These are phyloP conservation scores for Trichoderma orchidacearum DNA, from an alignment of 495 filamentous ascomycete species.

Conservation along the genomic window DNA sequence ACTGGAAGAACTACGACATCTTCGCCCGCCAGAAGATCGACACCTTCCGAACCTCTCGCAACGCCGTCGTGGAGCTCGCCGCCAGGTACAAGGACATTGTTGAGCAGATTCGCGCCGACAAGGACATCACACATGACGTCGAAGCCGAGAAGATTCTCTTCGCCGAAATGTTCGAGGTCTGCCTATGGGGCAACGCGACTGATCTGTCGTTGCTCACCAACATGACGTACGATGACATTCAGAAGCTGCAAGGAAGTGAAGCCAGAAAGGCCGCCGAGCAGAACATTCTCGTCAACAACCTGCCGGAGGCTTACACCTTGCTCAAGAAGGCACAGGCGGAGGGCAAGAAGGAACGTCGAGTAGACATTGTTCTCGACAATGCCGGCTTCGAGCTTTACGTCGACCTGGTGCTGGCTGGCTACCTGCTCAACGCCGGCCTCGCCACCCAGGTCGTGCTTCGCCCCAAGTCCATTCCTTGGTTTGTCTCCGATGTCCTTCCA, in stretches of 20 bases:
- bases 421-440: slow-evolving; percentile 65
- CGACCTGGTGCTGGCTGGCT: slow-evolving; percentile 82
- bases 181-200: slow-evolving; percentile 95
- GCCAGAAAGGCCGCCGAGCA: slow-evolving; percentile 72
- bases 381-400: slow-evolving; percentile 95
- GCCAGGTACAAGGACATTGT: slow-evolving; percentile 52
- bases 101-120: slow-evolving; percentile 32
- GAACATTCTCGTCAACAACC: slow-evolving; percentile 82
- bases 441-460: slow-evolving; percentile 83
- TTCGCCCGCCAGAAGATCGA: slow-evolving; percentile 84
- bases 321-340: slow-evolving; percentile 54
- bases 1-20: slow-evolving; percentile 89
- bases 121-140: slow-evolving; percentile 31
- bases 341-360: slow-evolving; percentile 41
- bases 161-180: slow-evolving; percentile 90
- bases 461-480: slow-evolving; percentile 92
- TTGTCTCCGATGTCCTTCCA: slow-evolving; percentile 87
- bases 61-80: slow-evolving; percentile 82
- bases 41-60: slow-evolving; percentile 85
- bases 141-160: slow-evolving; percentile 69
- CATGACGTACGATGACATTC: slow-evolving; percentile 88
- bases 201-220: slow-evolving; percentile 84
- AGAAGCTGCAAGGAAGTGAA: slow-evolving; percentile 81
- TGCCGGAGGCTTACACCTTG: slow-evolving; percentile 54
- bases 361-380: slow-evolving; percentile 93